Evolutionary conservation across 176 grass and related monocot genomes (phyloP).

Genomic region (Microstegium vimineum): DNA sequence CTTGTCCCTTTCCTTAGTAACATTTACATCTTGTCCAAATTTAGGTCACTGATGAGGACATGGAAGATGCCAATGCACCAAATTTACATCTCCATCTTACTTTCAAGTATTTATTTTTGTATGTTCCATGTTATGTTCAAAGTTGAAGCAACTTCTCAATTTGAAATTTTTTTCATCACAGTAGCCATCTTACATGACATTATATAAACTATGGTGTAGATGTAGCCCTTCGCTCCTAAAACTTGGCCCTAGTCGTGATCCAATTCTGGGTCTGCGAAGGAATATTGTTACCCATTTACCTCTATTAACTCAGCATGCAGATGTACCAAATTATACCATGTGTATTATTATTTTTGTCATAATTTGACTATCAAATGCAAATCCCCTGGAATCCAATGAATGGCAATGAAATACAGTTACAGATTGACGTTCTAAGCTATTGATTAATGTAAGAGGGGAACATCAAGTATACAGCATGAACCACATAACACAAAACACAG

Average conservation of each 20-base stretch:
- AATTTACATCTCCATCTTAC: no score
- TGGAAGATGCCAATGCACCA: no score
- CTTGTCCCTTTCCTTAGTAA: not conserved
- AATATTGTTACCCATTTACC: not conserved
- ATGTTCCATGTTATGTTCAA: not conserved
- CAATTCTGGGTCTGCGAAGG: not conserved
- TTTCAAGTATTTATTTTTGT: no score
- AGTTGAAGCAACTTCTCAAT: no score
- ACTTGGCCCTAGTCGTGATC: no score
- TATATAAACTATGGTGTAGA: no score
- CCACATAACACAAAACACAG: constrained; percentile 2
- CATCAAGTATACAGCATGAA: constrained; percentile 26
- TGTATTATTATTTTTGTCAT: not conserved
- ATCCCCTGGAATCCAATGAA: not conserved
- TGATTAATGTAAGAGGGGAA: constrained; percentile 3
- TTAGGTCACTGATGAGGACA: not conserved
- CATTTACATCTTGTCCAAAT: not conserved
- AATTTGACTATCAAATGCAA: constrained; percentile 5
- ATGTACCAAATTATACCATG: not conserved
- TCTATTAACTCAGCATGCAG: not conserved
- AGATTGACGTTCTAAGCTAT: not conserved
- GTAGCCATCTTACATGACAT: no score
- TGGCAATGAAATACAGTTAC: constrained; percentile 5
- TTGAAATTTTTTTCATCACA: no score
- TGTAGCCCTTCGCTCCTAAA: no score